A percentile compares a stretch with the other conserved stretches of the same genome.
phyloP scores from a whole-genome alignment of 202 grass and related monocot species.

The Setaria viridis region DNA sequence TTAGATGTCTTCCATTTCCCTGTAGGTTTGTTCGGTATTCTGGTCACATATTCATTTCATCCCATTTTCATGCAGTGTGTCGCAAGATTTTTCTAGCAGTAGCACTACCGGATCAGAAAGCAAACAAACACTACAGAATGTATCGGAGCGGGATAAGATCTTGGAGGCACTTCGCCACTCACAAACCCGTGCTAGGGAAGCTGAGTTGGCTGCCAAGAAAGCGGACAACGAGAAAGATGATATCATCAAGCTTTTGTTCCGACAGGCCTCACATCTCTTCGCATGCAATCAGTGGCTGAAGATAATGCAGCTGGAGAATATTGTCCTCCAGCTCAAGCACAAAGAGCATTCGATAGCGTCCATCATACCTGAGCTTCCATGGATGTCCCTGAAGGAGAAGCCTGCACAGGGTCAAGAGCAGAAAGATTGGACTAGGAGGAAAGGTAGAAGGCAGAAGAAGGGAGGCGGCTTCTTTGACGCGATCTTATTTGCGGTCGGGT shows the following conservation, averaged over 20 bases:
- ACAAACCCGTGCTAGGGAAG: conserved; percentile 84
- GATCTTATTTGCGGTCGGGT: conserved; percentile 69
- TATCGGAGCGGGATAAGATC: conserved; percentile 48
- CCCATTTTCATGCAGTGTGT: conserved; percentile 22
- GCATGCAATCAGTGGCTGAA: conserved; percentile 87
- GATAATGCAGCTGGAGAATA: conserved; percentile 78
- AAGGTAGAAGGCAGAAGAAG: conserved; percentile 49
- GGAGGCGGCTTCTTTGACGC: conserved; percentile 48
- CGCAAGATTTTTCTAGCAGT: conserved; percentile 29
- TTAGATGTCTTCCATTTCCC: conserved; percentile 9
- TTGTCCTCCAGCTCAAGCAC: conserved; percentile 69
- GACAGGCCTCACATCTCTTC: conserved; percentile 81
- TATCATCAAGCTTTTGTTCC: conserved; percentile 67
- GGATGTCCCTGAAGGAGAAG: conserved; percentile 52
- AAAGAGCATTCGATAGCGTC: conserved; percentile 59
- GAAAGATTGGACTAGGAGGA: conserved; percentile 42
- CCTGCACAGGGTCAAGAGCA: conserved; percentile 5
- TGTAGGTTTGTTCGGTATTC: background rate
- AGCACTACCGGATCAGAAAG: conserved; percentile 11
- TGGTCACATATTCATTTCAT: conserved; percentile 12
- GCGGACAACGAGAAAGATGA: conserved; percentile 66
- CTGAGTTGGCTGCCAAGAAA: conserved; percentile 73
- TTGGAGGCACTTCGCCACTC: conserved; percentile 84
- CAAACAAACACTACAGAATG: conserved; percentile 20
- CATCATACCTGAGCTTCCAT: conserved; percentile 57